Evolutionary conservation across 2,329 filamentous ascomycete species (phyloP).

Genomic region (Pseudopithomyces chartarum): DNA sequence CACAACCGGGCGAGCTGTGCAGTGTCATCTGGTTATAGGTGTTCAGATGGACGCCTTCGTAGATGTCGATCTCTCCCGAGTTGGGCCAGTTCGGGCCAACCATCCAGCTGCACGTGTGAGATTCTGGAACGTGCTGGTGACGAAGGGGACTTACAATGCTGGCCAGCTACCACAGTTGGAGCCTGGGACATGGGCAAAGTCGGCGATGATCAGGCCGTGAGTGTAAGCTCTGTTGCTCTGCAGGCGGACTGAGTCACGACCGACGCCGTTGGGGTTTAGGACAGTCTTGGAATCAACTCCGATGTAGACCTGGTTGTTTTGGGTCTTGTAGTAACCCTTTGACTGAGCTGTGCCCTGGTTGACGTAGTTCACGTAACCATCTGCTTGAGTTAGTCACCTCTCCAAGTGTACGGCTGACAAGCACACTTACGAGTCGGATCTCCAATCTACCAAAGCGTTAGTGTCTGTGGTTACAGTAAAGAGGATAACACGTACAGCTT

Average conservation of each 20-base stretch:
- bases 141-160: slow-evolving; percentile 35
- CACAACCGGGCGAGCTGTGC: slow-evolving; percentile 43
- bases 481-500: slow-evolving; percentile 22
- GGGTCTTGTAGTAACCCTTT: slow-evolving; percentile 37
- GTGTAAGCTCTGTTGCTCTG: slow-evolving; percentile 45
- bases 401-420: background rate
- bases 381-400: slow-evolving; percentile 13
- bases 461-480: slow-evolving; percentile 4
- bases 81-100: slow-evolving; percentile 48
- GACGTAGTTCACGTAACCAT: slow-evolving; percentile 47
- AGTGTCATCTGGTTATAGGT: slow-evolving; percentile 45
- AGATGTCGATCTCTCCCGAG: slow-evolving; percentile 43
- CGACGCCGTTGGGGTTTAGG: slow-evolving; percentile 39
- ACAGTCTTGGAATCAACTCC: slow-evolving; percentile 40
- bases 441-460: slow-evolving; percentile 26
- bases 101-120: slow-evolving; percentile 39
- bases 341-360: slow-evolving; percentile 37
- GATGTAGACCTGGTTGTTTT: slow-evolving; percentile 45
- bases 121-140: background rate
- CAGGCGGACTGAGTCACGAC: slow-evolving; percentile 44
- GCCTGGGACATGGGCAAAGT: slow-evolving; percentile 47
- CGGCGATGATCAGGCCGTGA: slow-evolving; percentile 45
- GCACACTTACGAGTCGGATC: slow-evolving; percentile 40
- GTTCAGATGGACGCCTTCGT: slow-evolving; percentile 46
- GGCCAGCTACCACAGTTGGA: slow-evolving; percentile 47